phyloP scores from a whole-genome alignment of 1,284 basidiomycete species.

The Irpex lacteus region DNA sequence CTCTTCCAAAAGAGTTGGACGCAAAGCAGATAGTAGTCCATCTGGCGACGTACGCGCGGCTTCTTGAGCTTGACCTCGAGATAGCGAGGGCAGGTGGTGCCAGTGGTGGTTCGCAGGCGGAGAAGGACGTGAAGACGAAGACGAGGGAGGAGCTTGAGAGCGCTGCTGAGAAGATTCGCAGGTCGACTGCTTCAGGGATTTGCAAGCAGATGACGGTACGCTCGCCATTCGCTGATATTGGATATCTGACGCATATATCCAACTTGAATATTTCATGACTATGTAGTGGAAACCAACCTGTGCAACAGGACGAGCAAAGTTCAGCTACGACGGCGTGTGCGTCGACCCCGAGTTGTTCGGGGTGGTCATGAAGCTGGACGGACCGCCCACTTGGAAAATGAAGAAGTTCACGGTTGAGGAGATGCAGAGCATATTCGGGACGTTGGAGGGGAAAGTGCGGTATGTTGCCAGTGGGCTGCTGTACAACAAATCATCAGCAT shows the following conservation, averaged over 20 bases:
- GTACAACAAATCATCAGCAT: too few species aligned
- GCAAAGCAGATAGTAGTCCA: too few species aligned
- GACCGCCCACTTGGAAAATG: slow-evolving; percentile 49
- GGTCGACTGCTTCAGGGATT: slow-evolving; percentile 48
- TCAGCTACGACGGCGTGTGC: slow-evolving; percentile 56
- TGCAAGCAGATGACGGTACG: slow-evolving; percentile 53
- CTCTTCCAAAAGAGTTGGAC: too few species aligned
- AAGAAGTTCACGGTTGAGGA: slow-evolving; percentile 47
- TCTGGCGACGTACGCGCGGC: too few species aligned
- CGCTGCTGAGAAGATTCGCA: slow-evolving; percentile 45
- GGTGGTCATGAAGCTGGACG: slow-evolving; percentile 39
- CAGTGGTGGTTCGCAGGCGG: too few species aligned
- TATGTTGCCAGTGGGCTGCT: background rate
- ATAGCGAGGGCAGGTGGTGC: too few species aligned
- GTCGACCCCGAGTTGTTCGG: slow-evolving; percentile 52
- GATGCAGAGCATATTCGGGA: slow-evolving; percentile 40
- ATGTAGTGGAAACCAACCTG: slow-evolving; percentile 25
- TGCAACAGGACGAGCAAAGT: slow-evolving; percentile 47
- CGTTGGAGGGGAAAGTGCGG: slow-evolving; percentile 10
- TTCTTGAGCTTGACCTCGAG: too few species aligned
- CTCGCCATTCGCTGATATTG: slow-evolving; percentile 25
- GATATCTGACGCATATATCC: too few species aligned
- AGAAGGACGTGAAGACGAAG: slow-evolving; percentile 29
- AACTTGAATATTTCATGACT: background rate
- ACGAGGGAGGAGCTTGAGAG: slow-evolving; percentile 37